Conservation (phyloP, 306 rosid genomes). For the Notholithocarpus densiflorus region DNA sequence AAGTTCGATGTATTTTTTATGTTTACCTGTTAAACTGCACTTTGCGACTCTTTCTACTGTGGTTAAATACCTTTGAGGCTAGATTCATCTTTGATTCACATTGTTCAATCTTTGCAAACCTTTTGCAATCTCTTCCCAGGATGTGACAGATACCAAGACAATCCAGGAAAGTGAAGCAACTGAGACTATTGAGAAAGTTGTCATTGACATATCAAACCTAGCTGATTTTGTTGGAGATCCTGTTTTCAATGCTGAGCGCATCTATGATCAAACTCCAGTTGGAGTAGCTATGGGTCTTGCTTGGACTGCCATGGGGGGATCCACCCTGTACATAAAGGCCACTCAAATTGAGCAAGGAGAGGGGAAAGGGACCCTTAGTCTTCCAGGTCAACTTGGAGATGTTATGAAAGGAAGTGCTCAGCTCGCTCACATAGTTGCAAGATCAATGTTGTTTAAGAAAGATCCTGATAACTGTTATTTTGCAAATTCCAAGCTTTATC, state of each 20-base stretch:
- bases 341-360: slow-evolving; percentile 78
- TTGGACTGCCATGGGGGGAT: slow-evolving; percentile 99
- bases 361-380: slow-evolving; percentile 67
- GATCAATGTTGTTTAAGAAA: slow-evolving; percentile 56
- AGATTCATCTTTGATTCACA: slow-evolving; percentile 1
- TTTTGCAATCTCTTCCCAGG: slow-evolving; percentile 36
- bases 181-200: slow-evolving; percentile 44
- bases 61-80: background rate
- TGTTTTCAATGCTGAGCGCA: slow-evolving; percentile 93
- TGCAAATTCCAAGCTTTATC: slow-evolving; percentile 80
- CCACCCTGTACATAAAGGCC: slow-evolving; percentile 92
- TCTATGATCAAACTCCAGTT: slow-evolving; percentile 72
- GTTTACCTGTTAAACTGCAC: background rate
- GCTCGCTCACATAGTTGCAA: slow-evolving; percentile 88
- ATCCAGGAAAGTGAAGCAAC: slow-evolving; percentile 34
- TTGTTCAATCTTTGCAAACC: slow-evolving; percentile 6
- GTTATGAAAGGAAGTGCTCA: slow-evolving; percentile 99
- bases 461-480: slow-evolving; percentile 66
- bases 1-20: background rate
- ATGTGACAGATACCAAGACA: slow-evolving; percentile 30
- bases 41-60: background rate
- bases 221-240: slow-evolving; percentile 88
- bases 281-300: slow-evolving; percentile 99
- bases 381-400: slow-evolving; percentile 98
- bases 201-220: slow-evolving; percentile 56